Base-by-base conservation (phyloP, 1,284 basidiomycete species). In the Salmacisia buchloeana region DNA sequence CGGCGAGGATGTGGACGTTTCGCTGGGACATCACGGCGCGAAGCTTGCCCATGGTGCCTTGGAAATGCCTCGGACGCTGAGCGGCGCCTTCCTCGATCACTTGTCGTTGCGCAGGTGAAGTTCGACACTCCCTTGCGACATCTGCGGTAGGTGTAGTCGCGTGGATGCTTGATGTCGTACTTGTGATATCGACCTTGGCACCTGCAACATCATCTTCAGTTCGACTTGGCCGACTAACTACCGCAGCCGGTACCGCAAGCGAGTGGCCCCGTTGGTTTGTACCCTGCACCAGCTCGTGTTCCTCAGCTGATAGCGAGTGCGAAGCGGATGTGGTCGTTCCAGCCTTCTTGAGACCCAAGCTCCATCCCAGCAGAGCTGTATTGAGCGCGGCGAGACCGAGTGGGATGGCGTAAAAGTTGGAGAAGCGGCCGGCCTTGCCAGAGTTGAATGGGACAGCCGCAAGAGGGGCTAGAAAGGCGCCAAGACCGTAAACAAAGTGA, bases 401-500 rank as follows among this genome's bases (percentile, higher is more conserved):
- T 41, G 62, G 57, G 39, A 67, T 65, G 12, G 58, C 58, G 58
- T 69, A 74, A 35, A 74, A 74, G 58, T 64, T 62, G 59, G 65
- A 60, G 58, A 72, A 74, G 7, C 60, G 59, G 13, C 67, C 27
- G 5, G 63, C 69, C 9, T 59, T 45, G 7, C 60, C 46, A 27
- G 64, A 62, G 39, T 65, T 38, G 38, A 74, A 70, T 7, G 66
- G 69, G 2, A 67, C 66, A 1, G 70, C 70, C 2, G 72, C 72
- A 33, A 74, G 49, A 10, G 72, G 72, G 2, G 67, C 64, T 29
- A 61, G 61, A n/a, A 74, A 43, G 3, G 72, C 72, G 13, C 72
- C 72, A 7, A 71, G 25, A 2, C 72, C 72, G 38, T 74, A 74
- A n/a, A 68, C 33, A 27, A 69, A 72, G n/a, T 72, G 69, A 13